A percentile compares a stretch with the other conserved stretches of the same genome.
These are phyloP conservation scores for Mucor mucedo DNA, from an alignment of 371 early-diverging fungal species.

Conservation along the genomic window DNA sequence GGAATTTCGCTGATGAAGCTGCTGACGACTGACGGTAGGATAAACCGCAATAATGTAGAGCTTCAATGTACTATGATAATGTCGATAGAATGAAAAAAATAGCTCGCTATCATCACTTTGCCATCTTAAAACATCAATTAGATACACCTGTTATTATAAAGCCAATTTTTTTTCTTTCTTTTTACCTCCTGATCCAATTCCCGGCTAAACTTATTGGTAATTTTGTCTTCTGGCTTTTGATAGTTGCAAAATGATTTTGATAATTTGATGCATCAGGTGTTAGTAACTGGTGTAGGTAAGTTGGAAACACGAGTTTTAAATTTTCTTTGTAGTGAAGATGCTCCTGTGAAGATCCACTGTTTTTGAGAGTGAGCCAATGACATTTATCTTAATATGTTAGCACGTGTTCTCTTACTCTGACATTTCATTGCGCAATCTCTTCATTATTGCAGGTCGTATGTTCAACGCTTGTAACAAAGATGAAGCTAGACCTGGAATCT, in stretches of 20 bases:
- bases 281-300: slow-evolving; percentile 27
- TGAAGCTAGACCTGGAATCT: slow-evolving; percentile 57
- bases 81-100: slow-evolving; percentile 63
- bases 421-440: slow-evolving; percentile 33
- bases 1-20: slow-evolving; percentile 36
- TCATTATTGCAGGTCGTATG: slow-evolving; percentile 41
- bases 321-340: background rate
- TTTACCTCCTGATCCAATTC: slow-evolving; percentile 54
- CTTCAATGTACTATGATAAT: slow-evolving; percentile 54
- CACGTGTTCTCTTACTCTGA: background rate
- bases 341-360: background rate
- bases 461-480: slow-evolving; percentile 47
- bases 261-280: slow-evolving; percentile 11
- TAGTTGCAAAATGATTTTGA: slow-evolving; percentile 1
- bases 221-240: background rate
- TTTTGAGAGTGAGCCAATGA: background rate
- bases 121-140: slow-evolving; percentile 39
- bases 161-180: background rate
- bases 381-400: background rate
- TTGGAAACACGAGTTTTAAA: slow-evolving; percentile 19
- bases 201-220: slow-evolving; percentile 49
- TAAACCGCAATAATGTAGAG: slow-evolving; percentile 36
- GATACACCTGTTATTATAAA: background rate
- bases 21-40: slow-evolving; percentile 27
- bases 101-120: slow-evolving; percentile 64